These are phyloP conservation scores for Endocalyx cinctus DNA, from an alignment of 2,329 filamentous ascomycete species.

Conservation along the genomic window DNA sequence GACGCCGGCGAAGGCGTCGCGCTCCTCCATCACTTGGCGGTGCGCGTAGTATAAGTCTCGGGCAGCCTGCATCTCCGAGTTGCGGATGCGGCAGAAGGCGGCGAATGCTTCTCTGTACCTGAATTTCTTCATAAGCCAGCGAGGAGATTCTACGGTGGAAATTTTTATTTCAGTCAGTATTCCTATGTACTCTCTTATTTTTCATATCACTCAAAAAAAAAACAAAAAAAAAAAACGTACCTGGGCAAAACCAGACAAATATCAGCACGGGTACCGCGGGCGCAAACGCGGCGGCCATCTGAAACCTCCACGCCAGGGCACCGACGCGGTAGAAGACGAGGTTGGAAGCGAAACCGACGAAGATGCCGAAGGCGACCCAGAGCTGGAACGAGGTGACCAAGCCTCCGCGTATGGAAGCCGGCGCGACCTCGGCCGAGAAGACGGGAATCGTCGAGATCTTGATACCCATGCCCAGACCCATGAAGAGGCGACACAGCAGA, in stretches of 20 bases:
- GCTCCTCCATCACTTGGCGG: neutral
- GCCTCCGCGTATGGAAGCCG: slow-evolving; percentile 57
- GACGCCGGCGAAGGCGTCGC: too few relatives aligned
- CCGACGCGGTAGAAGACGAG: too few relatives aligned
- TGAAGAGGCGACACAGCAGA: slow-evolving; percentile 61
- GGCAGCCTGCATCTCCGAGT: slow-evolving; percentile 47
- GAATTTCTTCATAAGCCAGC: slow-evolving; percentile 42
- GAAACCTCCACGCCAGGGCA: slow-evolving; percentile 19
- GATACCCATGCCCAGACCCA: slow-evolving; percentile 65
- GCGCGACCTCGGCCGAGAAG: slow-evolving; percentile 64
- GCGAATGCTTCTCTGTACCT: slow-evolving; percentile 40
- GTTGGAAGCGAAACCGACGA: slow-evolving; percentile 54
- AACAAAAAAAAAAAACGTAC: too few relatives aligned
- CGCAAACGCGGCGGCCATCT: too few relatives aligned
- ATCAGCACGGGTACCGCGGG: too few relatives aligned
- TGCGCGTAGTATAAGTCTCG: slow-evolving; percentile 35
- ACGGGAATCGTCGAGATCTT: slow-evolving; percentile 55
- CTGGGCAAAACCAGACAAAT: too few relatives aligned
- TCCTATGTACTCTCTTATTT: too few relatives aligned
- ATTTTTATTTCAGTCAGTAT: neutral
- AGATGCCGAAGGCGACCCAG: slow-evolving; percentile 46
- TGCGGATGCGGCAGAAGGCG: slow-evolving; percentile 40
- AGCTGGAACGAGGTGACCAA: slow-evolving; percentile 68
- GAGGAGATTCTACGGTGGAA: too few relatives aligned
- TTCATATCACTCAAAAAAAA: too few relatives aligned